phyloP scores from a whole-genome alignment of 768 basidiomycete species.

The Collybia mongolica region DNA sequence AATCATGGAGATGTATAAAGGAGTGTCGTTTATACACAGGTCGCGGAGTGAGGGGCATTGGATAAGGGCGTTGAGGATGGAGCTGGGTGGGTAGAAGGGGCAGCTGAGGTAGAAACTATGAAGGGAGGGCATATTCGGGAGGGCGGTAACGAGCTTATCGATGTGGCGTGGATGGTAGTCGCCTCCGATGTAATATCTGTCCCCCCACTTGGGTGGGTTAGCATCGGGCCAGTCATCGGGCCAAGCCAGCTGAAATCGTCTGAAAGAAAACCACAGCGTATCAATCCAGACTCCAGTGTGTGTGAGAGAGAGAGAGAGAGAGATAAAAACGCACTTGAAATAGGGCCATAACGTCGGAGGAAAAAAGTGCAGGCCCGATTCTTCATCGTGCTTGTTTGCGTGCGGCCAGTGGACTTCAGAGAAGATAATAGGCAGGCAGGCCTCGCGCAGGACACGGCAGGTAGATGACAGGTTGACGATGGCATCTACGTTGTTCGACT shows the following conservation, averaged over 20 bases:
- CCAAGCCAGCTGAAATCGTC: slow-evolving; percentile 37
- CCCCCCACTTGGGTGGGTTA: slow-evolving; percentile 37
- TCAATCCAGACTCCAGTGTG: neutral
- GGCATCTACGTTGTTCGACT: slow-evolving; percentile 7
- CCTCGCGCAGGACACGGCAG: slow-evolving; percentile 22
- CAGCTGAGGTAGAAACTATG: slow-evolving; percentile 33
- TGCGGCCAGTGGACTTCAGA: slow-evolving; percentile 39
- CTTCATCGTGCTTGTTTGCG: slow-evolving; percentile 31
- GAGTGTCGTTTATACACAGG: slow-evolving; percentile 37
- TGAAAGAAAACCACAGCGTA: slow-evolving; percentile 11
- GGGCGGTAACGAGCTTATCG: slow-evolving; percentile 32
- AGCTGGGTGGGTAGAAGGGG: slow-evolving; percentile 37
- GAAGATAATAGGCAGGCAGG: slow-evolving; percentile 31
- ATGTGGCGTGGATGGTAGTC: slow-evolving; percentile 34
- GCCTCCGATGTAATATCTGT: slow-evolving; percentile 30
- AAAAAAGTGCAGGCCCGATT: slow-evolving; percentile 35
- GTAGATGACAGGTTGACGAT: slow-evolving; percentile 24
- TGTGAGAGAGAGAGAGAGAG: neutral
- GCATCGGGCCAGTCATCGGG: slow-evolving; percentile 45
- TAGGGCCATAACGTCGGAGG: slow-evolving; percentile 35
- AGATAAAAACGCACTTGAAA: slow-evolving; percentile 29
- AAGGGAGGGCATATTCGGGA: slow-evolving; percentile 34
- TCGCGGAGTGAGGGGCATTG: slow-evolving; percentile 32
- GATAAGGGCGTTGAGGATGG: slow-evolving; percentile 34
- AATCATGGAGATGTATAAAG: slow-evolving; percentile 31